Evolutionary conservation across 768 basidiomycete species (phyloP).

Genomic region (Lactarius trivialis): DNA sequence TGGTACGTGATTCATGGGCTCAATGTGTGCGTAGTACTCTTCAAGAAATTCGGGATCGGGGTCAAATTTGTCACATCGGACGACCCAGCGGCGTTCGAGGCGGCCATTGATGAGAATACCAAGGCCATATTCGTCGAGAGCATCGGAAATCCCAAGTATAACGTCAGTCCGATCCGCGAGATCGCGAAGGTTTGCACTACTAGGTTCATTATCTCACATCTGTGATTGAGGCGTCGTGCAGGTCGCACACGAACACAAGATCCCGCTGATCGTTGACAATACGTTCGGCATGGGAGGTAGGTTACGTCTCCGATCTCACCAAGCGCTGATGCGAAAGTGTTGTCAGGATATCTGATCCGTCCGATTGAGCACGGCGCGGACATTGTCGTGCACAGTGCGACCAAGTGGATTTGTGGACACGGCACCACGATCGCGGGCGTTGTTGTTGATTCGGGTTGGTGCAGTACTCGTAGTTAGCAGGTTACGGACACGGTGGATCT

Average conservation of each 20-base stretch:
- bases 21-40: conserved; percentile 40
- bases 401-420: conserved; percentile 82
- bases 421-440: conserved; percentile 77
- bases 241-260: conserved; percentile 64
- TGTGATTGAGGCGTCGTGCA: conserved; percentile 23
- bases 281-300: conserved; percentile 66
- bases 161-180: conserved; percentile 57
- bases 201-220: too few relatives aligned
- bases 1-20: background rate
- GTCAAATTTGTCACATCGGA: conserved; percentile 56
- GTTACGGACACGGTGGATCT: background rate
- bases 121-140: conserved; percentile 71
- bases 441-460: conserved; percentile 59
- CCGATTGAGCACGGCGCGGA: conserved; percentile 75
- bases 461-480: background rate
- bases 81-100: conserved; percentile 51
- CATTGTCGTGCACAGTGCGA: conserved; percentile 72
- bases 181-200: conserved; percentile 50
- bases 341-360: conserved; percentile 47
- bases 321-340: background rate
- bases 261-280: conserved; percentile 78
- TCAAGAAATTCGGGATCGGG: conserved; percentile 61
- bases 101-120: conserved; percentile 70
- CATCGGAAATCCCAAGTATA: conserved; percentile 75
- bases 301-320: background rate